Percentiles rank a stretch among this genome's conserved stretches.
These are phyloP conservation scores for Cynanchum wilfordii DNA, from an alignment of 257 asterid species.

Conservation along the genomic window DNA sequence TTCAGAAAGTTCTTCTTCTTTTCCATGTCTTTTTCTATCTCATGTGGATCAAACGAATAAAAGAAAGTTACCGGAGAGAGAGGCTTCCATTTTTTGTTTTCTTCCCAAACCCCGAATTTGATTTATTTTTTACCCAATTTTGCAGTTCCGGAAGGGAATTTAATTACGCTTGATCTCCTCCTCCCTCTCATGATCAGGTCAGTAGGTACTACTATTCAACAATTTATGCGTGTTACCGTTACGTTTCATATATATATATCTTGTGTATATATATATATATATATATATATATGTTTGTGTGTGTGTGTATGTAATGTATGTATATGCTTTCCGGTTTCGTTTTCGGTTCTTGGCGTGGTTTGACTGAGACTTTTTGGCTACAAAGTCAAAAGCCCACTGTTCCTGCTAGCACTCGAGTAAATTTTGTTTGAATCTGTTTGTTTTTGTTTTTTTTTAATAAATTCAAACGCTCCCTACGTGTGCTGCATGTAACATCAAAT, in stretches of 20 bases:
- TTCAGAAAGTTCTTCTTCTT: conserved; percentile 8
- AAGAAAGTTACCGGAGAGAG: neutral
- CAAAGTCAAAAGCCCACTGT: conserved; percentile 12
- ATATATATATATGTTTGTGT: too few species aligned
- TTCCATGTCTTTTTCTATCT: neutral
- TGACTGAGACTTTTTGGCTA: conserved; percentile 9
- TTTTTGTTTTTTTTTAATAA: neutral
- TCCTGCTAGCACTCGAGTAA: neutral
- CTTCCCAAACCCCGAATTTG: neutral
- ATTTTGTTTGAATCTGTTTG: neutral
- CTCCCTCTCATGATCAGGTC: neutral
- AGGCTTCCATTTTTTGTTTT: neutral
- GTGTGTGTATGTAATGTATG: too few species aligned
- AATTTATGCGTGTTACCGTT: neutral
- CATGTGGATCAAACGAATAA: neutral
- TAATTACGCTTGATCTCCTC: neutral
- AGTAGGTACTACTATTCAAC: neutral
- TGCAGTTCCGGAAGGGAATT: neutral
- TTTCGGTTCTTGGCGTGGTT: neutral
- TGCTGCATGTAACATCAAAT: conserved; percentile 18
- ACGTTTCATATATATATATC: too few species aligned
- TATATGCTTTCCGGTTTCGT: neutral
- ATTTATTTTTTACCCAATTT: neutral
- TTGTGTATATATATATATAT: too few species aligned
- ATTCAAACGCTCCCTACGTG: neutral